Conservation (phyloP, 192 early-diverging fungal species). For the Coemansia sp. region DNA sequence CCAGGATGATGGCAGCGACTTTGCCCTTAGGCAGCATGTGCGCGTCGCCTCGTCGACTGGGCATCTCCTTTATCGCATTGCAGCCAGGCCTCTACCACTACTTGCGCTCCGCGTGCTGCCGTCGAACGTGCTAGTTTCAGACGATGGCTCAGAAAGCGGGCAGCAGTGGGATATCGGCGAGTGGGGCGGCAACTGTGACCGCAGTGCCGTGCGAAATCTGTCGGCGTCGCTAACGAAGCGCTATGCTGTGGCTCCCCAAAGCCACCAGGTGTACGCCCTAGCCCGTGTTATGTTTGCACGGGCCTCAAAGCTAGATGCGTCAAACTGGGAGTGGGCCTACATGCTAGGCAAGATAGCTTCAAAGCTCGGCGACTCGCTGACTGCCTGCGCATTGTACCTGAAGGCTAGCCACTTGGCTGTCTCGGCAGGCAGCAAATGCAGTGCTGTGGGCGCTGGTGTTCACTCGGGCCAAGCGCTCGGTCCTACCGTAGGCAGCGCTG, state of each 20-base stretch:
- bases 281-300: slow-evolving; percentile 28
- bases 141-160: slow-evolving; percentile 16
- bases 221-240: slow-evolving; percentile 27
- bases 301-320: slow-evolving; percentile 25
- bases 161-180: slow-evolving; percentile 44
- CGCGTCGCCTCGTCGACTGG: slow-evolving; percentile 29
- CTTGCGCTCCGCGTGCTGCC: slow-evolving; percentile 42
- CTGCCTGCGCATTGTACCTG: slow-evolving; percentile 44
- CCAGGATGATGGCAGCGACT: not conserved
- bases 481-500: not conserved
- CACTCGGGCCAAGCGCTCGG: not conserved
- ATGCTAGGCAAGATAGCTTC: slow-evolving; percentile 38
- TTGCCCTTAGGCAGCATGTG: slow-evolving; percentile 13
- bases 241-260: slow-evolving; percentile 18
- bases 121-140: slow-evolving; percentile 31
- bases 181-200: slow-evolving; percentile 18
- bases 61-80: slow-evolving; percentile 34
- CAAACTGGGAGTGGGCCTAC: slow-evolving; percentile 40
- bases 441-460: too few species aligned
- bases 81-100: slow-evolving; percentile 32
- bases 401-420: slow-evolving; percentile 34
- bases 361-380: slow-evolving; percentile 28
- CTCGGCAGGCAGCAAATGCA: not conserved
- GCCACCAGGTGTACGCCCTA: slow-evolving; percentile 18
- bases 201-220: slow-evolving; percentile 8